Evolutionary conservation across 441 rosid species (phyloP).

Genomic region (Populus tomentosa): DNA sequence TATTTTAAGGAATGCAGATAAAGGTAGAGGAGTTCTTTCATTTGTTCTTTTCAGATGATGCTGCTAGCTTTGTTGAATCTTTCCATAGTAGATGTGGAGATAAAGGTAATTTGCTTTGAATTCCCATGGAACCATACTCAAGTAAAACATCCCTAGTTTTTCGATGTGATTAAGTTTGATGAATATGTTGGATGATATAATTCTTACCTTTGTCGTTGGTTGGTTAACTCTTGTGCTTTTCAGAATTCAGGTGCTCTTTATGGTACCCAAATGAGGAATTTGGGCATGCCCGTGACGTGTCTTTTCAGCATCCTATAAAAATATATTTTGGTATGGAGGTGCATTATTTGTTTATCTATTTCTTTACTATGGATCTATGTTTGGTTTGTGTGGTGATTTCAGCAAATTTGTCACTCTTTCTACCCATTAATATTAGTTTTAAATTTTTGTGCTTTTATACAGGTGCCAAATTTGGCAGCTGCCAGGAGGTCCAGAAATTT

Average conservation of each 20-base stretch:
- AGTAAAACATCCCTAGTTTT: conserved; percentile 7
- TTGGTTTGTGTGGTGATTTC: background rate
- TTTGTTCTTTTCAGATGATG: conserved; percentile 68
- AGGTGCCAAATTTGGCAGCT: conserved; percentile 96
- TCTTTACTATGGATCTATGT: background rate
- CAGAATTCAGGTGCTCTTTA: conserved; percentile 78
- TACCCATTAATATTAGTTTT: background rate
- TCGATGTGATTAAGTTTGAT: conserved; percentile 1
- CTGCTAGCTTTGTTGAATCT: conserved; percentile 57
- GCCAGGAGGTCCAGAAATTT: conserved; percentile 82
- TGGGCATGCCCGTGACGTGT: conserved; percentile 71
- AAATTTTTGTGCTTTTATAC: conserved; percentile 16
- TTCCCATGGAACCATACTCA: conserved; percentile 14
- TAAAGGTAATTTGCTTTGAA: conserved; percentile 58
- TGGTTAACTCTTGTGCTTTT: conserved; percentile 17
- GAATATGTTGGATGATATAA: conserved; percentile 6
- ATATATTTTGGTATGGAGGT: conserved; percentile 73
- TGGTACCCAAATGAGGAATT: conserved; percentile 70
- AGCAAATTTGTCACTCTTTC: background rate
- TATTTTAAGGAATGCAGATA: conserved; percentile 49
- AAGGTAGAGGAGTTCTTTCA: conserved; percentile 74
- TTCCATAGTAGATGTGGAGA: conserved; percentile 84
- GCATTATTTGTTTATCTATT: background rate
- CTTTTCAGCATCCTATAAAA: conserved; percentile 94
- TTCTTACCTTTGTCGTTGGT: conserved; percentile 5